Conservation (phyloP, 352 stramenopile genomes). For the Globisporangium barbulae region DNA sequence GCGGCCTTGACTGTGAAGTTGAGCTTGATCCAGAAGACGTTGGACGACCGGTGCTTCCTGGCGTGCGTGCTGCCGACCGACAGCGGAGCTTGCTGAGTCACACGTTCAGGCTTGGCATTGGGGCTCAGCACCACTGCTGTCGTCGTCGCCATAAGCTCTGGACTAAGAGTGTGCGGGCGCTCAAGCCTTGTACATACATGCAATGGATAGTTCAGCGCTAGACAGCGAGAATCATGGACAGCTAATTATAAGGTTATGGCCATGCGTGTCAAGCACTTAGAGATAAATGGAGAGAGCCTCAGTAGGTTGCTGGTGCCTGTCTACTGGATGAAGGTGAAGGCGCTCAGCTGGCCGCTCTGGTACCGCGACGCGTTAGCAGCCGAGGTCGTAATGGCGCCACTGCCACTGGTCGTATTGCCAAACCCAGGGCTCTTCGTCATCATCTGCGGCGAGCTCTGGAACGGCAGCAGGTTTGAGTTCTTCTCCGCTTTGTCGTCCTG, state of each 20-base stretch:
- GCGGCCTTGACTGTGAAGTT: slow-evolving; percentile 72
- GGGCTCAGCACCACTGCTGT: not conserved
- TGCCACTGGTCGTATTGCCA: not conserved
- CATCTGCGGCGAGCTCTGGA: slow-evolving; percentile 17
- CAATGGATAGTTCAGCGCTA: no score
- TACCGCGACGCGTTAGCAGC: slow-evolving; percentile 6
- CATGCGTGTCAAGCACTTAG: not conserved
- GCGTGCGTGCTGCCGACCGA: not conserved
- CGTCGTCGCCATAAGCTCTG: not conserved
- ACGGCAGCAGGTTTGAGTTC: slow-evolving; percentile 33
- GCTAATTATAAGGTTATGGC: slow-evolving; percentile 8
- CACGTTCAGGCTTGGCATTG: not conserved
- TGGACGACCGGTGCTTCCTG: slow-evolving; percentile 30
- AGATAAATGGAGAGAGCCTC: not conserved
- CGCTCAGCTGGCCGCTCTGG: slow-evolving; percentile 14
- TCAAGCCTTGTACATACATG: no score
- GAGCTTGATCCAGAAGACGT: slow-evolving; percentile 66
- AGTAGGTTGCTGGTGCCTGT: not conserved
- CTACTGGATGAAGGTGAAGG: slow-evolving; percentile 16
- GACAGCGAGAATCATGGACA: not conserved
- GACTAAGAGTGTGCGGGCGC: no score
- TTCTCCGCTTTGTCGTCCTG: slow-evolving; percentile 6
- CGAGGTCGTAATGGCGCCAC: slow-evolving; percentile 6
- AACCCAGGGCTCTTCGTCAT: slow-evolving; percentile 7
- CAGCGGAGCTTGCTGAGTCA: not conserved